Evolutionary conservation across 176 grass and related monocot species (phyloP).

Genomic region (Thalia dealbata): DNA sequence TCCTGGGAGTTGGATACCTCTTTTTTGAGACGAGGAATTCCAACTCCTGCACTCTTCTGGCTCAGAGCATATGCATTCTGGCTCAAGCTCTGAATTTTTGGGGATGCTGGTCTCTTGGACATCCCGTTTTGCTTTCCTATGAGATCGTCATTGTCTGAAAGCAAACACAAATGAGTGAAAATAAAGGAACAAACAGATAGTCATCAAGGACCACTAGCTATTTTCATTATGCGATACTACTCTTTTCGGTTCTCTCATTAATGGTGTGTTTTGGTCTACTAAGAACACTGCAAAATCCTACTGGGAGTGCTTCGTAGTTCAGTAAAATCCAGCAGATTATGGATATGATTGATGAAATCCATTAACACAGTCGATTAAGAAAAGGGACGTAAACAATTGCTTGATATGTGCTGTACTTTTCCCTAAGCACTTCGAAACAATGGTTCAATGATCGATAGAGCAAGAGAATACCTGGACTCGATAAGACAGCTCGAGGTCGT

Average conservation of each 20-base stretch:
- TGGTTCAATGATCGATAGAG: background rate
- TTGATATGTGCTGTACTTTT: too few species aligned
- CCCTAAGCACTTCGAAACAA: background rate
- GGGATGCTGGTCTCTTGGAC: slow-evolving; percentile 9
- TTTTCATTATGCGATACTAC: background rate
- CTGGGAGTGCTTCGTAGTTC: too few species aligned
- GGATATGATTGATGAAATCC: too few species aligned
- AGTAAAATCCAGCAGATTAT: too few species aligned
- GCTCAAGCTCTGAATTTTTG: slow-evolving; percentile 16
- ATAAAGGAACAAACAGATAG: background rate
- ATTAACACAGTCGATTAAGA: too few species aligned
- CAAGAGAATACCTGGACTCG: slow-evolving; percentile 32
- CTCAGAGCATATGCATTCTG: too few species aligned
- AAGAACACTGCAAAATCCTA: too few species aligned
- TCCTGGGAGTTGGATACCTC: background rate
- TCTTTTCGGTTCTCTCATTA: too few species aligned
- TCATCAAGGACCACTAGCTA: too few species aligned
- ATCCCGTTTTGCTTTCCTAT: slow-evolving; percentile 30
- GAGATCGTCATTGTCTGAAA: slow-evolving; percentile 42
- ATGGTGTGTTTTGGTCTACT: too few species aligned
- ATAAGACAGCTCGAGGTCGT: slow-evolving; percentile 33
- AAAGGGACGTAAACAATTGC: background rate
- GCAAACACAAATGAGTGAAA: background rate
- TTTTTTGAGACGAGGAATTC: slow-evolving; percentile 2
- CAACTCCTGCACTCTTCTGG: background rate